Conservation (phyloP, 306 rosid species). For the Myrica gale region DNA sequence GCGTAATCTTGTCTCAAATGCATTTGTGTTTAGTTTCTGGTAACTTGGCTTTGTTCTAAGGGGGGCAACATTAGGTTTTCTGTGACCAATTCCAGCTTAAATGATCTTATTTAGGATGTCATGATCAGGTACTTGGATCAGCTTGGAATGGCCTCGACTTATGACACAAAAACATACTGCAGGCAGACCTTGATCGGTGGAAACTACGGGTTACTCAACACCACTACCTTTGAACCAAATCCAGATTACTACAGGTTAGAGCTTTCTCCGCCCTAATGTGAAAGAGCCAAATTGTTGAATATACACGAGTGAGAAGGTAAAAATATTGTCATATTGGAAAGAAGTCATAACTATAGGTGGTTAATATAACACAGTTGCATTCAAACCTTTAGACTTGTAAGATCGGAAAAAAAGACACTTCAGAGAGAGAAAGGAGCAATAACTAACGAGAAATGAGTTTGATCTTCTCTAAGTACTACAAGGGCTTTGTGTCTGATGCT, state of each 20-base stretch:
- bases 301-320: too few relatives aligned
- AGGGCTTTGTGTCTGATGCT: neutral
- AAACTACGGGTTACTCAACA: slow-evolving; percentile 80
- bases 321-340: too few relatives aligned
- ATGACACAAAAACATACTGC: slow-evolving; percentile 80
- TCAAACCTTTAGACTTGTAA: too few relatives aligned
- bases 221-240: slow-evolving; percentile 64
- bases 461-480: neutral
- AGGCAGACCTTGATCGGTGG: slow-evolving; percentile 89
- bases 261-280: neutral
- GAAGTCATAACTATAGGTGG: too few relatives aligned
- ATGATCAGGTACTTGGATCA: slow-evolving; percentile 83
- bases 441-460: neutral
- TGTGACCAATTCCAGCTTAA: neutral
- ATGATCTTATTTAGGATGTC: neutral
- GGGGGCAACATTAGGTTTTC: neutral
- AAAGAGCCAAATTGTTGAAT: neutral
- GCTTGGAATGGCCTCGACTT: slow-evolving; percentile 79
- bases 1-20: slow-evolving; percentile 69
- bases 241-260: slow-evolving; percentile 71
- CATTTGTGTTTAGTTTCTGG: slow-evolving; percentile 87
- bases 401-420: too few relatives aligned
- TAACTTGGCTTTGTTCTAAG: slow-evolving; percentile 18
- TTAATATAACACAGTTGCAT: too few relatives aligned
- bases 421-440: too few relatives aligned